phyloP scores from a whole-genome alignment of 1,139 yeast genomes.

The Chernovozyma aurita region DNA sequence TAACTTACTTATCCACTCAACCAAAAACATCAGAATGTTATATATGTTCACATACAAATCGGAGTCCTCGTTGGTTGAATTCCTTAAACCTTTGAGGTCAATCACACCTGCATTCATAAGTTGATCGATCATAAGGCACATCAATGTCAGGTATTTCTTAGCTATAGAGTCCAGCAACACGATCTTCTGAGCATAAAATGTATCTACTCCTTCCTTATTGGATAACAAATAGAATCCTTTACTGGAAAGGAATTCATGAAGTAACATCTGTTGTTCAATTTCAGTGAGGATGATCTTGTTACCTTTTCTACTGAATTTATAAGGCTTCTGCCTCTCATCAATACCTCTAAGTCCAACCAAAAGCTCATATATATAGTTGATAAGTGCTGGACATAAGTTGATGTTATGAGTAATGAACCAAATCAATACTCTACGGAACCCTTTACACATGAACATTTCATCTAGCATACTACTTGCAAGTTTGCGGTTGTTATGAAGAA shows the following conservation, averaged over 20 bases:
- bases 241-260: conserved; percentile 63
- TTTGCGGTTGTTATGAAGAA: conserved; percentile 32
- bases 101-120: conserved; percentile 43
- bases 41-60: conserved; percentile 45
- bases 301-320: conserved; percentile 54
- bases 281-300: conserved; percentile 41
- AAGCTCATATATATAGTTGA: conserved; percentile 59
- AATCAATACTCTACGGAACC: conserved; percentile 56
- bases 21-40: conserved; percentile 53
- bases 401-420: conserved; percentile 64
- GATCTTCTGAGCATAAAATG: conserved; percentile 31
- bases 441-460: conserved; percentile 64
- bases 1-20: conserved; percentile 56
- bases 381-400: conserved; percentile 45
- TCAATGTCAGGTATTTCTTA: conserved; percentile 46
- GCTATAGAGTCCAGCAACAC: conserved; percentile 40
- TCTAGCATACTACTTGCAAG: conserved; percentile 55
- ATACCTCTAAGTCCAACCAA: conserved; percentile 51
- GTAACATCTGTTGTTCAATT: conserved; percentile 59
- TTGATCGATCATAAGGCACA: conserved; percentile 58
- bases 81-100: conserved; percentile 25
- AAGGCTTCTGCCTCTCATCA: conserved; percentile 21
- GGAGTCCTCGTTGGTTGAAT: conserved; percentile 13
- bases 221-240: conserved; percentile 48
- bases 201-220: conserved; percentile 27